phyloP scores from a whole-genome alignment of 768 basidiomycete genomes.

The Xerocomus brunneocitrinus region DNA sequence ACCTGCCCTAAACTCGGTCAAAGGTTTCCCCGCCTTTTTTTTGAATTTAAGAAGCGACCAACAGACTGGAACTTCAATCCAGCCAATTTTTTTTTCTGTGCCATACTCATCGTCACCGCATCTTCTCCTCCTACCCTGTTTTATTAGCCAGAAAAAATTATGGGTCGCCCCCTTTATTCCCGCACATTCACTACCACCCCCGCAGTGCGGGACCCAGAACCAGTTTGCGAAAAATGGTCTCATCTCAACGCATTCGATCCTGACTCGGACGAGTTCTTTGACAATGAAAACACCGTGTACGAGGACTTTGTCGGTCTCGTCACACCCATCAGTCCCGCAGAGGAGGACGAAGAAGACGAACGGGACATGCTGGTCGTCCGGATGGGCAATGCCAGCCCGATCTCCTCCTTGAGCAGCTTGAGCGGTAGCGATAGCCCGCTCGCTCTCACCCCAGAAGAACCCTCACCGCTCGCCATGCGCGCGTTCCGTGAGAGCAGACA shows the following conservation, averaged over 20 bases:
- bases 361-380: slow-evolving; percentile 31
- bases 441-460: slow-evolving; percentile 41
- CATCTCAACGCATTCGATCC: slow-evolving; percentile 68
- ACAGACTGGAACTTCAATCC: neutral
- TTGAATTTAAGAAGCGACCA: slow-evolving; percentile 14
- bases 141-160: slow-evolving; percentile 30
- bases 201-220: slow-evolving; percentile 44
- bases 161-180: slow-evolving; percentile 63
- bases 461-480: slow-evolving; percentile 36
- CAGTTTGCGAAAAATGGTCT: slow-evolving; percentile 55
- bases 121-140: slow-evolving; percentile 15
- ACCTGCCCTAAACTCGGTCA: slow-evolving; percentile 32
- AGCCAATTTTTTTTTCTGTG: neutral
- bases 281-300: slow-evolving; percentile 50
- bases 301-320: slow-evolving; percentile 59
- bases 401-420: slow-evolving; percentile 38
- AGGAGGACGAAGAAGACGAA: slow-evolving; percentile 26
- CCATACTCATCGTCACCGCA: neutral
- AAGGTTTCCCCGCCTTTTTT: neutral
- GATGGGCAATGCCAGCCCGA: slow-evolving; percentile 33
- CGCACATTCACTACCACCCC: slow-evolving; percentile 36
- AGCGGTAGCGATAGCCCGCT: slow-evolving; percentile 49
- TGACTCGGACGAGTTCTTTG: slow-evolving; percentile 75
- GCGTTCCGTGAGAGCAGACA: slow-evolving; percentile 28
- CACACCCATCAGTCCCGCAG: slow-evolving; percentile 5